These are phyloP conservation scores for Macroventuria anomochaeta DNA, from an alignment of 2,329 filamentous ascomycete species.

Conservation along the genomic window DNA sequence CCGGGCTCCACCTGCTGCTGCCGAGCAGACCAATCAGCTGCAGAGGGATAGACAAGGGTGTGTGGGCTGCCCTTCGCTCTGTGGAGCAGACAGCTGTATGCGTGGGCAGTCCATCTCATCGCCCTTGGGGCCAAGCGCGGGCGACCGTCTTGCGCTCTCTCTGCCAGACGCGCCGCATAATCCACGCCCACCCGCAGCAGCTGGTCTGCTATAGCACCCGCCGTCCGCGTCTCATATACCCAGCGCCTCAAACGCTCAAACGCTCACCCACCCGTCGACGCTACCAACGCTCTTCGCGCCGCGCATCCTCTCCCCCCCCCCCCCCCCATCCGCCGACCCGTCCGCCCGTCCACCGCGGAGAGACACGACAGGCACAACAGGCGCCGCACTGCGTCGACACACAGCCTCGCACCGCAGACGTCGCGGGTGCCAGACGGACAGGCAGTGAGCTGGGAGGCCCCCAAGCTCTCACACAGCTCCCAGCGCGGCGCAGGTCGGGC, in stretches of 20 bases:
- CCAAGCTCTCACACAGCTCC: conserved; percentile 15
- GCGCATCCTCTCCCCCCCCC: conserved; percentile 35
- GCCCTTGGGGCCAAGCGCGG: not conserved
- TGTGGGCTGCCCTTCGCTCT: too few species aligned
- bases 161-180: conserved; percentile 11
- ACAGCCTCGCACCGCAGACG: conserved; percentile 16
- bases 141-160: not conserved
- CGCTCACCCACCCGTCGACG: conserved; percentile 23
- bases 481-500: conserved; percentile 35
- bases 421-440: conserved; percentile 17
- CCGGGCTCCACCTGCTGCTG: conserved; percentile 3
- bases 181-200: conserved; percentile 19
- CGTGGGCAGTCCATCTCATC: conserved; percentile 9
- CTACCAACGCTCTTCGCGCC: conserved; percentile 28
- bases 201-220: conserved; percentile 30
- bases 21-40: not conserved
- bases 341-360: conserved; percentile 3
- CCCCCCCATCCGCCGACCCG: conserved; percentile 22
- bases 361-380: not conserved
- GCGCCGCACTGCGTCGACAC: conserved; percentile 4
- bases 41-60: not conserved
- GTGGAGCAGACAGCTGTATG: conserved; percentile 19
- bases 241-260: conserved; percentile 19
- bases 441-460: conserved; percentile 20
- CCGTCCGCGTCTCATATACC: conserved; percentile 18